Percentiles rank a stretch among this genome's conserved stretches.
phyloP scores from a whole-genome alignment of 805 yeast species.

The Metschnikowia shivogae region DNA sequence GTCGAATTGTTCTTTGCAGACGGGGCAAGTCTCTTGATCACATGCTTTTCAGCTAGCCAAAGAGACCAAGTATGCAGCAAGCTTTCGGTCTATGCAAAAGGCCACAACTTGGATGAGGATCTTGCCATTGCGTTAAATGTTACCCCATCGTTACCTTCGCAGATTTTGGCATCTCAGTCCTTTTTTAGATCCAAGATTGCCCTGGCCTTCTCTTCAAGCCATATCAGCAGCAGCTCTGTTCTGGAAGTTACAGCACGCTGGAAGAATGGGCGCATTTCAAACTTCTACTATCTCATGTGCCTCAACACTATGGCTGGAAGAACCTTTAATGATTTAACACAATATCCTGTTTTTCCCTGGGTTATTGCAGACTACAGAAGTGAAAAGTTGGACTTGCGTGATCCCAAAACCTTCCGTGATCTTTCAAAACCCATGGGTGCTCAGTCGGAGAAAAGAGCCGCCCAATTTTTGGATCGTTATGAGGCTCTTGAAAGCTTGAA shows the following conservation, averaged over 20 bases:
- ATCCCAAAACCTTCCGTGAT: slow-evolving; percentile 66
- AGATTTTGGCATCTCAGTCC: slow-evolving; percentile 10
- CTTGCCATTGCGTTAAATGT: slow-evolving; percentile 50
- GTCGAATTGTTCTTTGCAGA: slow-evolving; percentile 70
- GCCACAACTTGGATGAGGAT: slow-evolving; percentile 50
- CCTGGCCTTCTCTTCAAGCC: slow-evolving; percentile 34
- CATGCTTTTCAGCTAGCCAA: slow-evolving; percentile 49
- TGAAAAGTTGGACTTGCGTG: slow-evolving; percentile 57
- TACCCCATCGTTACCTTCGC: slow-evolving; percentile 30
- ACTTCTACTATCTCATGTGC: slow-evolving; percentile 76
- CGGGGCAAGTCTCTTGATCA: slow-evolving; percentile 67
- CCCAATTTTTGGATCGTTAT: slow-evolving; percentile 64
- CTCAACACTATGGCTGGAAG: slow-evolving; percentile 84
- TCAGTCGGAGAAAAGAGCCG: slow-evolving; percentile 57
- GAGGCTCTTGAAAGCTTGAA: slow-evolving; percentile 62
- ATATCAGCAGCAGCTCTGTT: slow-evolving; percentile 17
- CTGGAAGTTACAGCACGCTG: slow-evolving; percentile 58
- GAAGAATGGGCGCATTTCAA: slow-evolving; percentile 75
- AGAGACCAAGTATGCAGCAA: slow-evolving; percentile 55
- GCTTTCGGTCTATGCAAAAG: slow-evolving; percentile 47
- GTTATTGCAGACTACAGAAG: slow-evolving; percentile 79
- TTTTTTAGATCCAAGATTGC: slow-evolving; percentile 27
- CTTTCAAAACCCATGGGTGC: slow-evolving; percentile 91
- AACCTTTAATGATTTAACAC: slow-evolving; percentile 84
- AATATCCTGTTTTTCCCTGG: slow-evolving; percentile 92